Evolutionary conservation across 2,329 filamentous ascomycete genomes (phyloP).

Genomic region (Colletotrichum sp.): DNA sequence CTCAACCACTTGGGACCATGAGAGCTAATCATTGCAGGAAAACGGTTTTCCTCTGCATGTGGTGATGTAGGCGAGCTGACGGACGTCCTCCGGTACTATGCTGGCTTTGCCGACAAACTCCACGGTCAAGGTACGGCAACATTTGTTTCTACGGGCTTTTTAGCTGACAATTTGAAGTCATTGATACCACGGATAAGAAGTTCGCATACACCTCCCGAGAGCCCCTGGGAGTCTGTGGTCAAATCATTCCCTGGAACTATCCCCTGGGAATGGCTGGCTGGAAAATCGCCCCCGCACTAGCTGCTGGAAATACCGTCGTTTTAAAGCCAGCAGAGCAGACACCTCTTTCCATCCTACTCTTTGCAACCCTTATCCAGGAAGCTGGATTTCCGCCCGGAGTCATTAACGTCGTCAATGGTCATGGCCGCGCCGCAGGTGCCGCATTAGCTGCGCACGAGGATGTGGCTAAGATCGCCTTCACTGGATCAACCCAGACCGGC

Average conservation of each 20-base stretch:
- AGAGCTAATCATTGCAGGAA: rapidly evolving
- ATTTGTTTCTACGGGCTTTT: neutral
- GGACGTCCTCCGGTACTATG: neutral
- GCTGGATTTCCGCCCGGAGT: neutral
- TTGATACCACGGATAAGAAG: neutral
- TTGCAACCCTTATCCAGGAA: neutral
- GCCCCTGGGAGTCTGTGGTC: neutral
- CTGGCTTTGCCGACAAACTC: neutral
- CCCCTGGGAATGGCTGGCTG: neutral
- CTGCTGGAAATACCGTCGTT: neutral
- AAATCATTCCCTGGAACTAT: neutral
- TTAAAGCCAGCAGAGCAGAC: neutral
- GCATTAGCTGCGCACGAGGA: neutral
- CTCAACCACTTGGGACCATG: rapidly evolving
- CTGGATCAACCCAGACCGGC: neutral
- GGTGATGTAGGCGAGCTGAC: neutral
- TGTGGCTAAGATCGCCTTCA: neutral
- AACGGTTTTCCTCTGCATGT: neutral
- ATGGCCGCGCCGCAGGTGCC: neutral
- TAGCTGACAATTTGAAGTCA: neutral
- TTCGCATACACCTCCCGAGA: neutral
- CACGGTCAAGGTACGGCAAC: neutral
- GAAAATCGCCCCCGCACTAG: neutral
- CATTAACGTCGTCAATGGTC: neutral
- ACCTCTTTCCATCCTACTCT: neutral